Evolutionary conservation across 2,329 filamentous ascomycete species (phyloP).

Genomic region (Fusarium nurragi): DNA sequence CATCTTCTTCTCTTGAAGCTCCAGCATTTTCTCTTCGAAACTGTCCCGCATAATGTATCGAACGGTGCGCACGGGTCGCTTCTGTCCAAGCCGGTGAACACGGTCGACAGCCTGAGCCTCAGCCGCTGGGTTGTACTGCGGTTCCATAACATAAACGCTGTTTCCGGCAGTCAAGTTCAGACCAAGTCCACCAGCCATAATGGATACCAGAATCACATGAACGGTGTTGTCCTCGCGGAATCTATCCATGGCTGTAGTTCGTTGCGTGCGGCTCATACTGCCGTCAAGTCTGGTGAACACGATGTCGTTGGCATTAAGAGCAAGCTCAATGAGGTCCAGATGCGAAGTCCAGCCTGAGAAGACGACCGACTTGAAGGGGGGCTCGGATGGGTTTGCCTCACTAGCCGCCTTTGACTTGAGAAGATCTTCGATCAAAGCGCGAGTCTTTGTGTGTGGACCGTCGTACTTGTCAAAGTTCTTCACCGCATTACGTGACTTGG

Average conservation of each 20-base stretch:
- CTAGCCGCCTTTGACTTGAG: conserved; percentile 71
- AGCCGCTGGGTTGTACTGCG: conserved; percentile 94
- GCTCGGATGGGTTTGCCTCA: conserved; percentile 67
- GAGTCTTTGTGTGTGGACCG: conserved; percentile 92
- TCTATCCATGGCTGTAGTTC: conserved; percentile 76
- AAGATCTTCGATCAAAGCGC: conserved; percentile 80
- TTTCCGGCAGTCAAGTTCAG: conserved; percentile 89
- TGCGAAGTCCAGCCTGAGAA: conserved; percentile 98
- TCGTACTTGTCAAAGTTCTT: conserved; percentile 76
- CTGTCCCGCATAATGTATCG: conserved; percentile 90
- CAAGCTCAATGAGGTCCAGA: conserved; percentile 88
- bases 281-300: conserved; percentile 86
- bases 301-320: conserved; percentile 74
- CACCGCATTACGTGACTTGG: conserved; percentile 49
- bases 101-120: conserved; percentile 95
- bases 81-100: conserved; percentile 91
- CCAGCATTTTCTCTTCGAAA: conserved; percentile 93
- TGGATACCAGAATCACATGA: conserved; percentile 87
- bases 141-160: conserved; percentile 96
- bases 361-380: conserved; percentile 89
- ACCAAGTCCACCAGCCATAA: conserved; percentile 89
- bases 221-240: conserved; percentile 79
- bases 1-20: conserved; percentile 91
- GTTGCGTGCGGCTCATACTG: conserved; percentile 80
- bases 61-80: conserved; percentile 83